A percentile compares a stretch with the other conserved stretches of the same genome.
Evolutionary conservation across 208 protist genomes (phyloP).

Genomic region (Crithidia brevicula): DNA sequence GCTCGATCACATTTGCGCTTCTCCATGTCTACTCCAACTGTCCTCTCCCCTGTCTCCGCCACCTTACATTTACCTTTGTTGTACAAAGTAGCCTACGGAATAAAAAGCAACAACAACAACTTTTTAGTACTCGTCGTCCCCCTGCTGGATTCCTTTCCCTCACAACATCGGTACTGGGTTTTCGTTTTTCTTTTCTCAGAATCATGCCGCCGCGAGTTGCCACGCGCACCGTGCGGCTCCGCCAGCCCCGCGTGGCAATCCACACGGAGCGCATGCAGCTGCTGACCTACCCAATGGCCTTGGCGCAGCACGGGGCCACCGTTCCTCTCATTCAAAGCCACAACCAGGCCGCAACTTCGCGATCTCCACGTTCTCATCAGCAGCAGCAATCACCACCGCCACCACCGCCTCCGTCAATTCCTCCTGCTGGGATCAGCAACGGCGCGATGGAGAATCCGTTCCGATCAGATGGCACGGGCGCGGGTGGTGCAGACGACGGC

Average conservation of each 20-base stretch:
- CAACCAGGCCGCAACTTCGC: neutral
- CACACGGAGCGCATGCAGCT: constrained; percentile 40
- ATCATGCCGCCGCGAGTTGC: constrained; percentile 15
- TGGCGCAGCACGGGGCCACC: constrained; percentile 61
- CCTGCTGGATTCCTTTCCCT: no score
- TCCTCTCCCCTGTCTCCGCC: no score
- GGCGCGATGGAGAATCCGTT: neutral
- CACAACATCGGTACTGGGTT: no score
- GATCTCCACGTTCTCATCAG: no score
- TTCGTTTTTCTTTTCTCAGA: no score
- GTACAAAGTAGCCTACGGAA: no score
- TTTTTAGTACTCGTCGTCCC: no score
- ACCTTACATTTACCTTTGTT: no score
- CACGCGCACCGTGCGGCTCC: constrained; percentile 25
- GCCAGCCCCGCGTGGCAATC: neutral
- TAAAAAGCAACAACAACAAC: no score
- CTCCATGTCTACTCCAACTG: no score
- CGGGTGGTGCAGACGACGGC: neutral
- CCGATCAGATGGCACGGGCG: neutral
- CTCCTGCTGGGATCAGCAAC: neutral
- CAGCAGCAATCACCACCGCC: neutral
- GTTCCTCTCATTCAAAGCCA: constrained; percentile 48
- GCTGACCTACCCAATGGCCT: constrained; percentile 77
- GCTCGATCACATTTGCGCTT: no score
- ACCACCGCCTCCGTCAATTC: neutral